Percentiles rank a stretch among this genome's conserved stretches.
Evolutionary conservation across 2,329 filamentous ascomycete species (phyloP).

Genomic region (Hypoxylon sp.): DNA sequence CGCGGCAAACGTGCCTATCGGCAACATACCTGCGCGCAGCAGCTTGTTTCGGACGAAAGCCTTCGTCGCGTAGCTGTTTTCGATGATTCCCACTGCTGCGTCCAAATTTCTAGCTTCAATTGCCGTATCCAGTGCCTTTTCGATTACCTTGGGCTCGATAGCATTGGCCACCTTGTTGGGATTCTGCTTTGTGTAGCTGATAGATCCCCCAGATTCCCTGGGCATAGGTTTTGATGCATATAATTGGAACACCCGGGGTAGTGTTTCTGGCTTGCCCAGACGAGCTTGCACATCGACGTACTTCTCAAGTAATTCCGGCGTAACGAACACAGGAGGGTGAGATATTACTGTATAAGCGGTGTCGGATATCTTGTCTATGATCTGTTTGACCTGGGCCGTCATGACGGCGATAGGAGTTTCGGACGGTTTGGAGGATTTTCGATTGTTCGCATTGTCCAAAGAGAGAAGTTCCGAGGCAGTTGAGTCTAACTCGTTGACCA

Average conservation of each 20-base stretch:
- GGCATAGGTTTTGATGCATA: conserved; percentile 86
- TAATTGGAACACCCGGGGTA: conserved; percentile 81
- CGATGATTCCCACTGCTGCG: conserved; percentile 78
- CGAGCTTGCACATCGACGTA: conserved; percentile 82
- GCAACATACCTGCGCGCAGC: conserved; percentile 69
- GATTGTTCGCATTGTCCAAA: conserved; percentile 41
- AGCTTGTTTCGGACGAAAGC: conserved; percentile 75
- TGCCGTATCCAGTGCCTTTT: conserved; percentile 78
- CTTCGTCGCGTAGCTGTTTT: conserved; percentile 71
- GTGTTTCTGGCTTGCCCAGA: conserved; percentile 75
- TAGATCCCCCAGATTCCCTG: conserved; percentile 63
- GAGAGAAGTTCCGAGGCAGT: conserved; percentile 49
- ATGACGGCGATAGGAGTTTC: conserved; percentile 24
- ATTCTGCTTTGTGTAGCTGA: conserved; percentile 69
- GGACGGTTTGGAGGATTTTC: conserved; percentile 25
- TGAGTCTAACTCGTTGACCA: conserved; percentile 48
- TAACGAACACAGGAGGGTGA: conserved; percentile 82
- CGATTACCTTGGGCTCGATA: conserved; percentile 74
- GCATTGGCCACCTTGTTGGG: conserved; percentile 76
- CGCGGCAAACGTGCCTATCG: conserved; percentile 62
- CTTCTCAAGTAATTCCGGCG: conserved; percentile 71
- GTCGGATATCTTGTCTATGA: conserved; percentile 62
- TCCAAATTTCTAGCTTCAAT: conserved; percentile 81
- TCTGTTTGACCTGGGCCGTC: conserved; percentile 50
- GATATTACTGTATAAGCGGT: conserved; percentile 75